Base-by-base conservation (phyloP, 805 yeast species). In the Saccharomyces jurei region DNA sequence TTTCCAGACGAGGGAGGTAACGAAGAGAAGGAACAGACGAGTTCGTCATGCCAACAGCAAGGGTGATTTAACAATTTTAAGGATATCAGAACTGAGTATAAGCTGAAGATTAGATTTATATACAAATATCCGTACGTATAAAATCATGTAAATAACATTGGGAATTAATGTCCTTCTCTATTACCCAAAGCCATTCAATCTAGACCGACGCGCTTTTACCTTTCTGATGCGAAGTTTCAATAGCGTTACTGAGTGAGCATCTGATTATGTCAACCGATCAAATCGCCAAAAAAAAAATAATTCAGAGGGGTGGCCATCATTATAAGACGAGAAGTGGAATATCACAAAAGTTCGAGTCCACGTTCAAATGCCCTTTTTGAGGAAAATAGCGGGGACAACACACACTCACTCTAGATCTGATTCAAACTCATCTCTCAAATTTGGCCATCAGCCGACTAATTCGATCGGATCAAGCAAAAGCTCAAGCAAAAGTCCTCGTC, bases 1-100 rank as follows among this genome's bases (percentile, higher is more conserved):
- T 54, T 82, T 84, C 76, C 81, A 84, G 62, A 77, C 83, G 31
- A 82, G 81, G 65, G 88, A 84, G 66, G 81, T 81, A 56, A 86
- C 95, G 29, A 86, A 89, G 68, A 80, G 92, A 72, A 83, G 96
- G 75, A 77, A 84, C 60, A 84, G 90, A 78, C 84, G 86, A 76
- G 76, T 81, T 58, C 78, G 86, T 69, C 80, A 88, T 74, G 76
- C 84, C 6, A 74, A 76, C 28, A 79, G 80, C 49, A 84, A 90
- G 71, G 89, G 86, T 55, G 83, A 79, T 63, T 79, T 87, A 64
- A 91, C 97, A 5, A 82, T 87, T 47, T 71, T 91, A 62, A 81
- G 91, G 69, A 83, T 91, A 50, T 78, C 83, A 36, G 94, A 90
- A 66, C 74, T 90, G 60, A 77, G 76, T 60, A 71, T 90, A 62